A percentile compares a stretch with the other conserved stretches of the same genome.
These are phyloP conservation scores for Thuidium tamariscinum DNA, from an alignment of 225 moss, liverwort and hornwort species.

Conservation along the genomic window DNA sequence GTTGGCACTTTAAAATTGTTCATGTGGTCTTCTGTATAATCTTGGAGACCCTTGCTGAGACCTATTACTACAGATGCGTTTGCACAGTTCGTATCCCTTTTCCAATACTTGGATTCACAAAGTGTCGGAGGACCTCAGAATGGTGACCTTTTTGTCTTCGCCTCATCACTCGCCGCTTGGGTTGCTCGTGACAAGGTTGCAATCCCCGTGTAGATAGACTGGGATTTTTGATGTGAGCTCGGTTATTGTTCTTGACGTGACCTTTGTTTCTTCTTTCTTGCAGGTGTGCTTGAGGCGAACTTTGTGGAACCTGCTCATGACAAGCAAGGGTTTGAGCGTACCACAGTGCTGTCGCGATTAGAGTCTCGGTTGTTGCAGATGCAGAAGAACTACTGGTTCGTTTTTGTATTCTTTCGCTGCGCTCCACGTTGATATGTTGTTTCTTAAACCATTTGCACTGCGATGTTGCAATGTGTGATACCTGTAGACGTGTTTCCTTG, in stretches of 20 bases:
- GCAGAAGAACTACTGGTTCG: conserved; percentile 73
- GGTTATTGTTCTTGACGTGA: background rate
- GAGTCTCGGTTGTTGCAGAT: conserved; percentile 75
- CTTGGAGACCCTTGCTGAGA: background rate
- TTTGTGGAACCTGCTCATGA: conserved; percentile 95
- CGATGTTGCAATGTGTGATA: background rate
- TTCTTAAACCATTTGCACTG: background rate
- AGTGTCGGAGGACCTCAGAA: background rate
- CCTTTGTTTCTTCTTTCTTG: background rate
- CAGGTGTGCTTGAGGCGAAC: conserved; percentile 80
- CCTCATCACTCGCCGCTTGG: background rate
- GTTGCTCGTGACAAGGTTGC: background rate
- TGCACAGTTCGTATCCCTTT: background rate
- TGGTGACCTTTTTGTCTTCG: background rate
- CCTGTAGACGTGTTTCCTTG: background rate
- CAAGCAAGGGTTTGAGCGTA: conserved; percentile 87
- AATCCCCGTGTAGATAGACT: background rate
- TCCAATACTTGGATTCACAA: too few relatives aligned
- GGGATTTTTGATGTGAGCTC: background rate
- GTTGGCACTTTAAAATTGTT: background rate
- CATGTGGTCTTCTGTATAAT: too few relatives aligned
- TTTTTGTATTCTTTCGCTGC: background rate
- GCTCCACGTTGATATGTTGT: background rate
- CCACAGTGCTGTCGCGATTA: conserved; percentile 60
- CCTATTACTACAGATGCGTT: too few relatives aligned